Base-by-base conservation (phyloP, 2,329 filamentous ascomycete genomes). In the Colletotrichum godetiae region DNA sequence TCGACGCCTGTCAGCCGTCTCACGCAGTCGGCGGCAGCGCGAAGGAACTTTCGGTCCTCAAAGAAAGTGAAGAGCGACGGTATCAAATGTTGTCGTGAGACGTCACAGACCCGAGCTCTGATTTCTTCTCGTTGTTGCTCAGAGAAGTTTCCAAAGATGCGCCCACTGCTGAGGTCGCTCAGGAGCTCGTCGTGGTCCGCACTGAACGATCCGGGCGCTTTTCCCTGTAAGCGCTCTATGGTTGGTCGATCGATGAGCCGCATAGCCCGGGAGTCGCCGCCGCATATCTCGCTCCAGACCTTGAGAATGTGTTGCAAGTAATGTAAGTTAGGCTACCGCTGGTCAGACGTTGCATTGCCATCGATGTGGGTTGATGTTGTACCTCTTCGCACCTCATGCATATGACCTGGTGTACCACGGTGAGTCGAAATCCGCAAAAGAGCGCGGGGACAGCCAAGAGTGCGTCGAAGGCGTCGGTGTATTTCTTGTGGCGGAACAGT, bases 291-390 rank as follows among this genome's bases (percentile, higher is more conserved):
- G 33, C 13, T 63, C 29, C 11, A 63, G 24, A 63, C 42, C 42
- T 63, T 22, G 19, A 63, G 60, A n/a, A 63, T 63, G 19, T 63
- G 42, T 63, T 63, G 29, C 15, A 63, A 63, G 13, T 63, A 63
- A 33, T 63, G 19, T 31, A 63, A 27, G n/a, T 63, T 63, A 35
- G 60, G 60, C 60, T 63, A 15, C 60, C 27, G 52, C 15, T 31
- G 19, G 60, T 63, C 11, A 63, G 60, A 49, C 13, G 11, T 42
- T 31, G 5, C 1, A 5, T 52, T 63, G 15, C 24, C 5, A 63
- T 63, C 19, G 19, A 52, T 63, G 2, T 61, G 5, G 42, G 7
- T n/a, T 4, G 33, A 33, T 22, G 19, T 11, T 31, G 5, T 63
- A 63, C 60, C 60, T 63, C 27, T 33, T 63, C 5, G 24, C 19